Evolutionary conservation across 345 rosid genomes (phyloP), one percentile per base, ranked within the genome.

Genomic region (Kernera saxatilis): DNA sequence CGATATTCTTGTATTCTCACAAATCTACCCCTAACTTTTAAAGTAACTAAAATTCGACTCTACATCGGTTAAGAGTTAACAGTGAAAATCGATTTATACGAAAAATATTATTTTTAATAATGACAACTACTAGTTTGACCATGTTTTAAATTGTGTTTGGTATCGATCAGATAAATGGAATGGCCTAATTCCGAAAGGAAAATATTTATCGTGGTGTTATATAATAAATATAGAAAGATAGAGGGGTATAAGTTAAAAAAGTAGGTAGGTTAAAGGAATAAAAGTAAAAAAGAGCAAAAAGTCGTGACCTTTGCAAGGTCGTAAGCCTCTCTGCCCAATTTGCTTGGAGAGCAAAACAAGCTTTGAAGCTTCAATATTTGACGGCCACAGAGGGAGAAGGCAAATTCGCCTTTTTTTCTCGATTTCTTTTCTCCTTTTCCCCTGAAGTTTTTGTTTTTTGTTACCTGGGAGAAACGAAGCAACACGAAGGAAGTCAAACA

Each of bases 341-440:
- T 67, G 40, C 78, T 67, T 67, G 78, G 73, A 67, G 63, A 51
- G 54, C 73, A 74, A 67, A 59, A 67, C 61, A 74, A 65, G 48
- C 41, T 64, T 43, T 46, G 33, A 54, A 73, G 69, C 69, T 67
- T 67, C 29, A 18, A 18, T 44, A 46, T 66, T 74, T 75, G 79
- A 64, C 78, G 78, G 78, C 78, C 41, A 59, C 73, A 61, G 70
- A 67, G 73, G 48, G 44, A 69, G 70, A 69, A 69, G 65, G 70
- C 58, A 15, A 67, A 22, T 14, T 40, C n/a, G 68, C 59, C 67
- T 74, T 49, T 14, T 17, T 51, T 37, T 36, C 48, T 48, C 72
- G 22, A 45, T 54, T 64, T 65, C 53, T 18, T 39, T 9, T 63
- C 35, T 71, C 26, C 14, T 6, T 56, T 29, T 25, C 70, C 8